A percentile compares a stretch with the other conserved stretches of the same genome.
These are phyloP conservation scores for Fusarium praegraminearum DNA, from an alignment of 2,329 filamentous ascomycete genomes.

Conservation along the genomic window DNA sequence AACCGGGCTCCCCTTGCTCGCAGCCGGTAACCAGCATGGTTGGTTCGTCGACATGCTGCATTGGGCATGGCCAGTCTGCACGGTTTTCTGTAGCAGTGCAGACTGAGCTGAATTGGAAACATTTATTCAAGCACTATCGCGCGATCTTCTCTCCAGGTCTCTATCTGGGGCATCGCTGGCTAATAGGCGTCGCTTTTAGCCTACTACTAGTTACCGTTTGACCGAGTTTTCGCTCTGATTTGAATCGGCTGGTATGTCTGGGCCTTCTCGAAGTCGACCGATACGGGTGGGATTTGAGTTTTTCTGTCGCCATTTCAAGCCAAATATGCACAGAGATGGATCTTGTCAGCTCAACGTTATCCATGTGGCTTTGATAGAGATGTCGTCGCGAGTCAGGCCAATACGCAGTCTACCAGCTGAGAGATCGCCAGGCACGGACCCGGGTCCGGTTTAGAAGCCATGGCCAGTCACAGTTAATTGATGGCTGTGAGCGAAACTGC, in stretches of 20 bases:
- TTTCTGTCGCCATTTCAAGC: slow-evolving; percentile 20
- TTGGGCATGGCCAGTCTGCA: slow-evolving; percentile 43
- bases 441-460: slow-evolving; percentile 20
- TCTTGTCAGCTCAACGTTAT: slow-evolving; percentile 1
- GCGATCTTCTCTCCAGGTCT: slow-evolving; percentile 42
- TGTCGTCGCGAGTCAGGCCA: slow-evolving; percentile 40
- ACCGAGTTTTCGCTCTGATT: slow-evolving; percentile 3
- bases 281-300: background rate
- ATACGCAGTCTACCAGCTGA: slow-evolving; percentile 11
- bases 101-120: slow-evolving; percentile 12
- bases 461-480: slow-evolving; percentile 19
- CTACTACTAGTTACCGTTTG: slow-evolving; percentile 3
- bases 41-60: slow-evolving; percentile 45
- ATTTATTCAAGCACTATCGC: slow-evolving; percentile 20
- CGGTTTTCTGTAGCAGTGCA: slow-evolving; percentile 16
- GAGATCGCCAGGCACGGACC: slow-evolving; percentile 47
- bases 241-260: slow-evolving; percentile 2
- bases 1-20: slow-evolving; percentile 16
- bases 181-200: slow-evolving; percentile 8
- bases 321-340: slow-evolving; percentile 4
- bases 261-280: slow-evolving; percentile 19
- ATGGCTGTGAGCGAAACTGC: slow-evolving; percentile 23
- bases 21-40: slow-evolving; percentile 39
- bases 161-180: slow-evolving; percentile 9
- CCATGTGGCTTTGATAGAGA: slow-evolving; percentile 19